Evolutionary conservation across 1,139 yeast species (phyloP), one percentile per base, ranked within the genome.

Genomic region (Suhomyces bokatorum): DNA sequence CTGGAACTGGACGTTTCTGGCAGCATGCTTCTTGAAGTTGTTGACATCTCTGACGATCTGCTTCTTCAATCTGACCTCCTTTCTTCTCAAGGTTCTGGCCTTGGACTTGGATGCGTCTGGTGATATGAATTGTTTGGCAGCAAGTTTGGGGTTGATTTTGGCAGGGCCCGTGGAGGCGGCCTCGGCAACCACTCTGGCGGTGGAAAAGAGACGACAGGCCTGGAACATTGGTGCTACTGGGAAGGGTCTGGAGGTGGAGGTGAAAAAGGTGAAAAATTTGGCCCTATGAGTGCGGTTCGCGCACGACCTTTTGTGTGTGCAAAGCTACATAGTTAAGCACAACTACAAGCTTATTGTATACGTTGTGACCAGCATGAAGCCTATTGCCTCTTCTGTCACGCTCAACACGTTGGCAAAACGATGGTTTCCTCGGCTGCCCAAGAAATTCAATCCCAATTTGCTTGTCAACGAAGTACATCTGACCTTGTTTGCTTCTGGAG

Each of bases 31-130:
- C 55, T 73, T 74, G 51, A 70, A 67, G 56, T 70, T 73, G 55
- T 74, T 74, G 45, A 74, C 75, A 50, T 74, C 79, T 50, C 77
- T 64, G 45, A 68, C 59, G 48, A 74, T 71, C 52, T 70, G 76
- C 44, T 70, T 67, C 61, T 70, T 73, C 53, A 73, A 60, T 55
- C 75, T 66, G 43, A 60, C 60, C 52, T 74, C 78, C 52, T 60
- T 73, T 54, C 73, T 66, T 54, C 68, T 69, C 42, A 73, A 62
- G 37, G 69, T 60, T 51, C 62, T 64, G 24, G 66, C 61, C 49
- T 68, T 70, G 36, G 73, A 64, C 45, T 63, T 60, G 44, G 70
- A 52, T 27, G 60, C 56, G 35, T 50, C 54, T 20, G 52, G 51
- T 2, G 68, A 62, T 34, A 59, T 54, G 37, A 66, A 57, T 47